Evolutionary conservation across 2,329 filamentous ascomycete species (phyloP).

Genomic region (Ascosphaera apis): DNA sequence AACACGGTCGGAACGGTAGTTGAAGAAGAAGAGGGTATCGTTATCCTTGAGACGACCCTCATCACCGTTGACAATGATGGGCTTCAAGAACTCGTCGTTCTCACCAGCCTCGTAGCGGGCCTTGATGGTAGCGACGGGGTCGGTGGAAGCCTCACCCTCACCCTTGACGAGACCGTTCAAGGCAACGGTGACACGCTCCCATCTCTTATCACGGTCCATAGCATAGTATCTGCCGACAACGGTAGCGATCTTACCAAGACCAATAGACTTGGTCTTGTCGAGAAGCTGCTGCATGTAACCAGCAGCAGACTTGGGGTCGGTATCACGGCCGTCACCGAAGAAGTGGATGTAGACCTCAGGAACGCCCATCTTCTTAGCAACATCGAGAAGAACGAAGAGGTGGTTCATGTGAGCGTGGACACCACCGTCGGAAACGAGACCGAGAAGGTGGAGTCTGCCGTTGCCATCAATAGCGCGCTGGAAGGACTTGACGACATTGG

Average conservation of each 20-base stretch:
- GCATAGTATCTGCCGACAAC: constrained; percentile 92
- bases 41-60: constrained; percentile 48
- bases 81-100: constrained; percentile 95
- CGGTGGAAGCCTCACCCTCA: constrained; percentile 64
- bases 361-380: constrained; percentile 70
- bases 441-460: constrained; percentile 75
- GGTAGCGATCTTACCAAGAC: constrained; percentile 68
- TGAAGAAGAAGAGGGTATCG: constrained; percentile 98
- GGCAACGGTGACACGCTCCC: constrained; percentile 80
- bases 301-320: constrained; percentile 81
- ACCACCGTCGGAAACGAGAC: constrained; percentile 84
- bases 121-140: constrained; percentile 70
- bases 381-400: constrained; percentile 63
- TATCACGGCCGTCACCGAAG: constrained; percentile 94
- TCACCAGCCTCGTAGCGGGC: constrained; percentile 70
- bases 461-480: constrained; percentile 64
- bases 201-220: constrained; percentile 99
- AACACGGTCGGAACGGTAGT: constrained; percentile 96
- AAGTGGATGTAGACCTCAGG: constrained; percentile 96
- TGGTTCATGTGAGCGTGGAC: constrained; percentile 94
- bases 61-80: constrained; percentile 79
- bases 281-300: constrained; percentile 75
- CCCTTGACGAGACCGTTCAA: constrained; percentile 69
- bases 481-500: constrained; percentile 58
- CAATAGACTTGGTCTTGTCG: constrained; percentile 59